These are phyloP conservation scores for Nelumbo lutea DNA, from an alignment of 164 flowering plant genomes.

Conservation along the genomic window DNA sequence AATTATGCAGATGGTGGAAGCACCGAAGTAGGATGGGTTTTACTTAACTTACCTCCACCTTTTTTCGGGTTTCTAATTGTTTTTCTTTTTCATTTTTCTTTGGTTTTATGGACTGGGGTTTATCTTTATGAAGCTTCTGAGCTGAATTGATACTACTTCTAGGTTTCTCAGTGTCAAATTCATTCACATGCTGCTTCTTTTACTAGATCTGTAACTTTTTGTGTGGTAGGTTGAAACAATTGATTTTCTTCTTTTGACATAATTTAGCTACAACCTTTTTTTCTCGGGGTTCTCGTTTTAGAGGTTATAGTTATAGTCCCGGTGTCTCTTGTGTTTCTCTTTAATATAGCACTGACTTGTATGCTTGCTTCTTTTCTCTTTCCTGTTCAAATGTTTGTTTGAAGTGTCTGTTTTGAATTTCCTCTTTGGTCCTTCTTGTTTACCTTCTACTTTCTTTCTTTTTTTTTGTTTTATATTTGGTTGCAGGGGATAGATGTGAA, in stretches of 20 bases:
- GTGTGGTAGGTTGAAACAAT: background rate
- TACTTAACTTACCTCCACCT: too few relatives aligned
- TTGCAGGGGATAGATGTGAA: constrained; percentile 19
- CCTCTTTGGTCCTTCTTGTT: background rate
- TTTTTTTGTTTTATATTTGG: constrained; percentile 1
- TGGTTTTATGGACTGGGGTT: background rate
- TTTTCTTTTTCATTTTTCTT: too few relatives aligned
- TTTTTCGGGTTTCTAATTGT: too few relatives aligned
- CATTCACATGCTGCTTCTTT: background rate
- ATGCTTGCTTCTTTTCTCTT: too few relatives aligned
- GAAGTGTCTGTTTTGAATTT: background rate
- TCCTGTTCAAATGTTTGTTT: background rate
- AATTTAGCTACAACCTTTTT: background rate
- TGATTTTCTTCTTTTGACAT: background rate
- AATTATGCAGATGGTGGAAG: background rate
- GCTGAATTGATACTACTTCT: background rate
- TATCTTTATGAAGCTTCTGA: background rate
- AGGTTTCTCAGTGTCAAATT: background rate
- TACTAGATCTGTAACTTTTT: background rate
- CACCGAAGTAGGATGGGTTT: background rate
- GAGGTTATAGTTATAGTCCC: background rate
- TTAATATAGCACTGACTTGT: background rate
- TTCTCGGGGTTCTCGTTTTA: background rate
- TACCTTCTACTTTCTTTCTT: background rate
- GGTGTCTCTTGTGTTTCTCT: background rate